Base-by-base conservation (phyloP, 306 rosid genomes). In the Acacia acuminata region DNA sequence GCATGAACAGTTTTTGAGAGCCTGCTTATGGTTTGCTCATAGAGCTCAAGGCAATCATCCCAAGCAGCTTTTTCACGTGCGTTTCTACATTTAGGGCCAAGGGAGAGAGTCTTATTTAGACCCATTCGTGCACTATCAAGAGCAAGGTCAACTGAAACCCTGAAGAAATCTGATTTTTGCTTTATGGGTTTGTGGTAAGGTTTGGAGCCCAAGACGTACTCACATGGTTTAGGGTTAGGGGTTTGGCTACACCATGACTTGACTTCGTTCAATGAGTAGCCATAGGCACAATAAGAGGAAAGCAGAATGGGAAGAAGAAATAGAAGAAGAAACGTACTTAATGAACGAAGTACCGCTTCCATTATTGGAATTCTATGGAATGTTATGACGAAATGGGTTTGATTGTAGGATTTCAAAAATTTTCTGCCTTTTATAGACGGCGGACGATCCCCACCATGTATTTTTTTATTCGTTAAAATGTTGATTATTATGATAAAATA, bases 211-310 rank as follows among this genome's bases (percentile, higher is more conserved):
- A 88, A 80, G 75, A 76, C 78, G 19, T 83, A 67, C 40, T 90
- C 88, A 5, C 94, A 90, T 45, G 89, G 89, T 7, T 81, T 30
- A 61, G 94, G 92, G 77, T 86, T 47, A 12, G 94, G 94, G 17
- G 94, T 90, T 83, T 90, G 85, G 84, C 83, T 73, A 48, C 94
- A 90, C 91, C 91, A 88, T 19, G 20, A 32, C 48, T 85, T 86
- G 4, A 85, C 17, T 60, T 90, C 92, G 0, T 79, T 53, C 2
- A 10, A 7, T 0, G 88, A 47, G 76, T 86, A 82, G 5, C 69
- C 80, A 73, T 76, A 43, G 4, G 58, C 48, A 47, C 25, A 17
- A 32, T 14, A 3, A 71, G 14, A 48, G 53, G 73, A 78, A 10
- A 75, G 70, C 17, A 24, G 43, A 40, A 80, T 48, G 1, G 65